These are phyloP conservation scores for Wickerhamomyces bovis DNA, from an alignment of 805 yeast species.

Conservation along the genomic window DNA sequence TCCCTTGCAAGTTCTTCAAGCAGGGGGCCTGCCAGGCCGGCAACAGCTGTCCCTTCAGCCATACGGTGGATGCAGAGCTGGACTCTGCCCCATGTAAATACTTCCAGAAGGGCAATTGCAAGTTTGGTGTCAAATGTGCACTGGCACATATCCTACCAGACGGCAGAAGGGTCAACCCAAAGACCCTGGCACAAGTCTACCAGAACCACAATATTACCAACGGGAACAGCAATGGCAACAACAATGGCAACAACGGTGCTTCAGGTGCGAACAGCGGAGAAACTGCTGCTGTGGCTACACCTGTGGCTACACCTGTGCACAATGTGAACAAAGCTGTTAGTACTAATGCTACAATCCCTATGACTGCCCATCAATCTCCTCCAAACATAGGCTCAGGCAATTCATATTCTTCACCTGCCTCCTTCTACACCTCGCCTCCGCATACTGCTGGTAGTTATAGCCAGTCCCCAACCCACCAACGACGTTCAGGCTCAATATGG, in stretches of 20 bases:
- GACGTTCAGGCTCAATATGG: constrained; percentile 15
- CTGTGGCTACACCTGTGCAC: not conserved
- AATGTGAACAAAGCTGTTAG: not conserved
- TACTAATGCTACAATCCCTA: not conserved
- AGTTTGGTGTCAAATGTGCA: constrained; percentile 92
- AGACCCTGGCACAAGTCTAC: constrained; percentile 29
- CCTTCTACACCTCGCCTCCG: not conserved
- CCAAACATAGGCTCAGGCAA: not conserved
- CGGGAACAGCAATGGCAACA: constrained; percentile 1
- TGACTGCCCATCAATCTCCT: not conserved
- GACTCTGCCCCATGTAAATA: constrained; percentile 77
- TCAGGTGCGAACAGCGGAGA: not conserved
- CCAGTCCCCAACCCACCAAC: not conserved
- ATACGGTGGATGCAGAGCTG: constrained; percentile 44
- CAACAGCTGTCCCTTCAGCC: constrained; percentile 84
- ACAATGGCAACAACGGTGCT: not conserved
- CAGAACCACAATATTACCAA: constrained; percentile 16
- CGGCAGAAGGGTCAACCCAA: constrained; percentile 71
- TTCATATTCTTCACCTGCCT: not conserved
- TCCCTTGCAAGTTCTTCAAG: constrained; percentile 89
- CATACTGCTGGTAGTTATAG: not conserved
- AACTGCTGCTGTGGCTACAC: not conserved
- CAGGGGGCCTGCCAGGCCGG: constrained; percentile 98
- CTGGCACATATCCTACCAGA: constrained; percentile 87
- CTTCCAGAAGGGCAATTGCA: constrained; percentile 94